A percentile compares a stretch with the other conserved stretches of the same genome.
Conservation (phyloP, 1,284 basidiomycete genomes). For the Porphyrellus sp. region DNA sequence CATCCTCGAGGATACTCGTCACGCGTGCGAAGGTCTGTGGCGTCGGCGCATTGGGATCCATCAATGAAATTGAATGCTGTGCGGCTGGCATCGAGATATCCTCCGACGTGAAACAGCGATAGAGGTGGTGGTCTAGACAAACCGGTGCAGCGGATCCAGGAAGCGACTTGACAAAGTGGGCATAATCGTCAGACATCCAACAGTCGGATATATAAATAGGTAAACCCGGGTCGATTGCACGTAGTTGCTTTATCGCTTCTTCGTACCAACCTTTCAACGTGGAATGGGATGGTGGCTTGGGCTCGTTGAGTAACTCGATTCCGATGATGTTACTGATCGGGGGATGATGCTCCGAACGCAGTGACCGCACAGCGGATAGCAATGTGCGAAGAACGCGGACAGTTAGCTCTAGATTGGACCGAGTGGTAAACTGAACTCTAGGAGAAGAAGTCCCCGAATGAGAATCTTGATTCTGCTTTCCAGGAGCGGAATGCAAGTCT, state of each 20-base stretch:
- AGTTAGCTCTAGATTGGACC: slow-evolving; percentile 56
- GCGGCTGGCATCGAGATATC: slow-evolving; percentile 59
- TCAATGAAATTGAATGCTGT: slow-evolving; percentile 52
- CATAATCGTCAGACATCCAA: slow-evolving; percentile 73
- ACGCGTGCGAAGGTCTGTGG: slow-evolving; percentile 44
- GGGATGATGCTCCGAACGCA: slow-evolving; percentile 38
- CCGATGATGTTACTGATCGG: slow-evolving; percentile 65
- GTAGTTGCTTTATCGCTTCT: slow-evolving; percentile 55
- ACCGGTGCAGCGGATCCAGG: slow-evolving; percentile 44
- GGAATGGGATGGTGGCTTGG: slow-evolving; percentile 49
- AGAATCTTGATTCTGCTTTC: slow-evolving; percentile 69
- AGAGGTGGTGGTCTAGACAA: slow-evolving; percentile 83
- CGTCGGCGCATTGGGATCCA: slow-evolving; percentile 41
- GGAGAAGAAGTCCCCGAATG: slow-evolving; percentile 62
- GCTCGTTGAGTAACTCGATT: slow-evolving; percentile 84
- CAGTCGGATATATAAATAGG: slow-evolving; percentile 78
- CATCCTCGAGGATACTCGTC: slow-evolving; percentile 43
- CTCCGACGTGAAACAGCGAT: slow-evolving; percentile 72
- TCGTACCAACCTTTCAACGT: slow-evolving; percentile 66
- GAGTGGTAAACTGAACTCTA: slow-evolving; percentile 47
- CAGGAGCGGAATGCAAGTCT: slow-evolving; percentile 75
- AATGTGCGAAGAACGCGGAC: slow-evolving; percentile 48
- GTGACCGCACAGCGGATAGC: slow-evolving; percentile 42
- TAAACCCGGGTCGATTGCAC: slow-evolving; percentile 49
- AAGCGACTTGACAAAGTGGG: slow-evolving; percentile 47